These are phyloP conservation scores for Hypoxylon fuscum DNA, from an alignment of 495 filamentous ascomycete species.

Conservation along the genomic window DNA sequence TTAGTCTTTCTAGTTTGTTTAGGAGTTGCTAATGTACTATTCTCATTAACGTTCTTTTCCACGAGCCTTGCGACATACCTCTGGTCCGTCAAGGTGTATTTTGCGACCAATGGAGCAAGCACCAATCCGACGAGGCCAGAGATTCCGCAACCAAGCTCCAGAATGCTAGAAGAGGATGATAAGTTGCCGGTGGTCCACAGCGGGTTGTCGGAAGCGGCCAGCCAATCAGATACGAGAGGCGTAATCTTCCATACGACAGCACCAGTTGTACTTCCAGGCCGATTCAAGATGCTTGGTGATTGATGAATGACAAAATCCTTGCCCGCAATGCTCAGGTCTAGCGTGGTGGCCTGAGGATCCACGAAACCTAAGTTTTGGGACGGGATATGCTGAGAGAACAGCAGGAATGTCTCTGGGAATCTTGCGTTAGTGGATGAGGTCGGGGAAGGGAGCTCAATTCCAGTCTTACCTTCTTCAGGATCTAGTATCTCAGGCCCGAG, in stretches of 20 bases:
- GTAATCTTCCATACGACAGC: slow-evolving; percentile 90
- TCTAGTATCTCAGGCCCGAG: slow-evolving; percentile 62
- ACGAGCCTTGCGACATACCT: slow-evolving; percentile 80
- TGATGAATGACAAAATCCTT: slow-evolving; percentile 83
- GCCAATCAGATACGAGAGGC: slow-evolving; percentile 84
- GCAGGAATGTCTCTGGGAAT: slow-evolving; percentile 77
- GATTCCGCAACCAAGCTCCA: slow-evolving; percentile 91
- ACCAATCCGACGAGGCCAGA: slow-evolving; percentile 76
- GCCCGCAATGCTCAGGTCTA: slow-evolving; percentile 75
- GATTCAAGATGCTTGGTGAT: slow-evolving; percentile 81
- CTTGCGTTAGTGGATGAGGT: slow-evolving; percentile 11
- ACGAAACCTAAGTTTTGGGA: slow-evolving; percentile 87
- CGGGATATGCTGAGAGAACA: slow-evolving; percentile 80
- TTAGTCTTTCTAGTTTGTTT: slow-evolving; percentile 5
- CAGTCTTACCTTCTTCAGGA: slow-evolving; percentile 68
- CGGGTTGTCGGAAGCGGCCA: slow-evolving; percentile 68
- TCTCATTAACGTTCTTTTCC: slow-evolving; percentile 76
- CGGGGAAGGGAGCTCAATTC: slow-evolving; percentile 5
- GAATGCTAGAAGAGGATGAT: slow-evolving; percentile 61
- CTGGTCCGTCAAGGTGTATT: slow-evolving; percentile 88
- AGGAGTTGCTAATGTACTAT: slow-evolving; percentile 42
- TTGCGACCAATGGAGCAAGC: slow-evolving; percentile 66
- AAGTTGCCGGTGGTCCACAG: slow-evolving; percentile 70
- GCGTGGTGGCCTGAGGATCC: slow-evolving; percentile 67
- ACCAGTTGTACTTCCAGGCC: slow-evolving; percentile 87